Percentiles rank a stretch among this genome's conserved stretches.
Evolutionary conservation across 306 rosid species (phyloP).

Genomic region (Lotus japonicus): DNA sequence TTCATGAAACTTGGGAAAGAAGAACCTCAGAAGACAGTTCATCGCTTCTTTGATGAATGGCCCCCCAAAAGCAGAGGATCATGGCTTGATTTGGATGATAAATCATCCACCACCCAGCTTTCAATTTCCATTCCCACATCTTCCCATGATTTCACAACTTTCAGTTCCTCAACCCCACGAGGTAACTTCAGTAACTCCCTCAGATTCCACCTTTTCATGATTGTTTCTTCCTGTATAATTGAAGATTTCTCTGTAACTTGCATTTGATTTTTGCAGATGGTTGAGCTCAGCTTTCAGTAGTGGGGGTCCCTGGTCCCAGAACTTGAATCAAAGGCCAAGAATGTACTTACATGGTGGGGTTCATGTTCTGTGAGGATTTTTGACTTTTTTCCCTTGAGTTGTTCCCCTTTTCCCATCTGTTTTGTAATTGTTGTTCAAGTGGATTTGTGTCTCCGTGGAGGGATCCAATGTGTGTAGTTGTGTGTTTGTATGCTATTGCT

Average conservation of each 20-base stretch:
- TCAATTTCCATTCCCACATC: slow-evolving; percentile 82
- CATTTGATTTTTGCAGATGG: slow-evolving; percentile 50
- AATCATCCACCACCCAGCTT: slow-evolving; percentile 79
- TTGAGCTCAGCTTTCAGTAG: slow-evolving; percentile 36
- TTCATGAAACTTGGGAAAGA: slow-evolving; percentile 38
- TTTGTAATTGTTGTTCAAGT: slow-evolving; percentile 3
- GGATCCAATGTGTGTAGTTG: slow-evolving; percentile 36
- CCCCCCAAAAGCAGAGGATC: slow-evolving; percentile 62
- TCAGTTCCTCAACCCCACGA: slow-evolving; percentile 44
- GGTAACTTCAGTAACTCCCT: slow-evolving; percentile 16
- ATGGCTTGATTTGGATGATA: slow-evolving; percentile 81
- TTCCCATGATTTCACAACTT: slow-evolving; percentile 59
- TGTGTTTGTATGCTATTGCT: background rate
- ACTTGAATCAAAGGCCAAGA: slow-evolving; percentile 39
- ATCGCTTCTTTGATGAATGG: slow-evolving; percentile 92
- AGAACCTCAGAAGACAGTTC: slow-evolving; percentile 76
- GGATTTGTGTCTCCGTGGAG: slow-evolving; percentile 34
- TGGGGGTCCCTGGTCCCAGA: slow-evolving; percentile 24
- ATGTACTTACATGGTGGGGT: slow-evolving; percentile 35
- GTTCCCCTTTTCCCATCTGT: background rate
- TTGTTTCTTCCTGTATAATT: background rate
- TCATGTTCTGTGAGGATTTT: slow-evolving; percentile 23
- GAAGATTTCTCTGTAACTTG: background rate
- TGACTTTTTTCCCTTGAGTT: background rate
- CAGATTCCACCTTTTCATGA: background rate